These are phyloP conservation scores for Neofusicoccum parvum DNA, from an alignment of 2,329 filamentous ascomycete species.

Conservation along the genomic window DNA sequence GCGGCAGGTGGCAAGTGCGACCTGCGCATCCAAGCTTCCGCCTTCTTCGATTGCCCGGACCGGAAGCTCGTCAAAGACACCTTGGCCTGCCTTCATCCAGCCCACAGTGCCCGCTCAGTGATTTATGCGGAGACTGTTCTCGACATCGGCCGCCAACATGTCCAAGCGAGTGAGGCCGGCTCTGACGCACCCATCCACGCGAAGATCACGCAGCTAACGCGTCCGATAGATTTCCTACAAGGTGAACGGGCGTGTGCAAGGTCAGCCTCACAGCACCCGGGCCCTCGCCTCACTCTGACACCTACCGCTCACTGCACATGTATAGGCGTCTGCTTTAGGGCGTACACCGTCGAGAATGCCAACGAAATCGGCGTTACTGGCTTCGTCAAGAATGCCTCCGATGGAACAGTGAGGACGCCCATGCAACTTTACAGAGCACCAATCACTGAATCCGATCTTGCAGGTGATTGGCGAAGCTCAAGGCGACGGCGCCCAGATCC, in stretches of 20 bases:
- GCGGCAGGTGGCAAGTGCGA: neutral
- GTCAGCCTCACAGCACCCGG: constrained; percentile 24
- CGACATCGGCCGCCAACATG: constrained; percentile 11
- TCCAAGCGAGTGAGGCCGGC: constrained; percentile 11
- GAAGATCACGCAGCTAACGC: neutral
- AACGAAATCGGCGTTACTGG: constrained; percentile 48
- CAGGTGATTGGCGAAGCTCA: constrained; percentile 92
- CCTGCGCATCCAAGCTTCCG: neutral
- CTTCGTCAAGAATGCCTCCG: constrained; percentile 48
- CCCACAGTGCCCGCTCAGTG: neutral
- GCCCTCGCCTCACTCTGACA: neutral
- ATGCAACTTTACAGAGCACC: neutral
- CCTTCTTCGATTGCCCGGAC: neutral
- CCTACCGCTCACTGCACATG: neutral
- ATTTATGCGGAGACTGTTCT: constrained; percentile 9
- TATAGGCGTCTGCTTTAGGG: constrained; percentile 53
- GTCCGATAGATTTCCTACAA: constrained; percentile 48
- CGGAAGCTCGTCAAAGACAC: neutral
- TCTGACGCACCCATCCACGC: neutral
- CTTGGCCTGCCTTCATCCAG: neutral
- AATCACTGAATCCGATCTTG: neutral
- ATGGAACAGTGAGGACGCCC: constrained; percentile 43
- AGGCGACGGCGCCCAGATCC: constrained; percentile 65
- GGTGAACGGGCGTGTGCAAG: constrained; percentile 52
- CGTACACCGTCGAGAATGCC: constrained; percentile 48